Base-by-base conservation (phyloP, 306 rosid species). In the Trifolium fragiferum region DNA sequence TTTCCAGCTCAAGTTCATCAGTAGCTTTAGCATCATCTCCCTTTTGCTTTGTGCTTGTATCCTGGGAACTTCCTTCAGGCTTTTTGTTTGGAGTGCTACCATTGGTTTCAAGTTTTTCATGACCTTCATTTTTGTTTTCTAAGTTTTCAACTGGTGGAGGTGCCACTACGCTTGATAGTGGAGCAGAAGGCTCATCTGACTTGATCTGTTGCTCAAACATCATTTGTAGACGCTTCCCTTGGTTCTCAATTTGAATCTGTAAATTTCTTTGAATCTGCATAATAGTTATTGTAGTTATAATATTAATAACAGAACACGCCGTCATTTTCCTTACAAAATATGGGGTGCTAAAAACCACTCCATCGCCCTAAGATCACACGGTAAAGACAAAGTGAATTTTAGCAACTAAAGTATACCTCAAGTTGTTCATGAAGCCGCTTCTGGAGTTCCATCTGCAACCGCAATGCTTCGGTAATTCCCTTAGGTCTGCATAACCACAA, bases 391-490 rank as follows among this genome's bases (percentile, higher is more conserved):
- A 70, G 49, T 75, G 65, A 38, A 37, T 37, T 43, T 46, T 11
- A 41, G 33, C 61, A 10, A 65, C 75, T 37, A 64, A 54, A 47
- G 25, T 16, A 82, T 76, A 94, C 99, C 97, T 94, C 99, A 19
- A 94, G 97, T 82, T 92, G 99, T 70, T 94, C 99, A 50, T 94
- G 99, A 72, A 94, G 99, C 77, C 89, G 89, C 88, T 94, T 94
- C 87, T 92, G 99, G 82, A 94, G 95, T 77, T 94, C 99, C 87
- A 94, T 90, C 81, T 94, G 99, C 83, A 94, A 80, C 55, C 89
- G 87, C 88, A 94, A 83, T 27, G 99, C 92, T 80, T 92, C 99
- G 9, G 95, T 90, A 70, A 94, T 88, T 55, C 93, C 99, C 79
- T 82, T 70, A 77, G 89, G 84, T 88, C 99, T 90, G 83, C 41